phyloP scores from a whole-genome alignment of 108 stramenopile genomes.

The Conticribra weissflogii region DNA sequence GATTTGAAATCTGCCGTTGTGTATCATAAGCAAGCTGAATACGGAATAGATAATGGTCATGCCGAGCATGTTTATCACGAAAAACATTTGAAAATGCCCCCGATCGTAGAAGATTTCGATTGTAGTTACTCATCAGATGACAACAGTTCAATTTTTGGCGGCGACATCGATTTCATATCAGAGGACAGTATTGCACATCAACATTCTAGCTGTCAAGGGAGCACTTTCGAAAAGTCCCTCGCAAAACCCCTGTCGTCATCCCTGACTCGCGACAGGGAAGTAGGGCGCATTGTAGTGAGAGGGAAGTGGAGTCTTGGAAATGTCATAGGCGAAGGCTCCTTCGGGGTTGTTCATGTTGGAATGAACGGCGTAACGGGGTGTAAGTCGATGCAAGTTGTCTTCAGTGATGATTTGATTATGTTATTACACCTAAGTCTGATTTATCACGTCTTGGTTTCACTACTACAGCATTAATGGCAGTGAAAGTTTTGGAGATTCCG shows the following conservation, averaged over 20 bases:
- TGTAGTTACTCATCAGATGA: neutral
- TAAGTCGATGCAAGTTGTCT: too few relatives aligned
- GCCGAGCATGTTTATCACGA: too few relatives aligned
- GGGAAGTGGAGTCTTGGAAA: slow-evolving; percentile 92
- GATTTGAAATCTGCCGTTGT: neutral
- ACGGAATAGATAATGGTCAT: too few relatives aligned
- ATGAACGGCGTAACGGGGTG: slow-evolving; percentile 92
- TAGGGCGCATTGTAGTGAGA: too few relatives aligned
- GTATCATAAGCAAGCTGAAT: too few relatives aligned
- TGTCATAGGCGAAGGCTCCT: slow-evolving; percentile 92
- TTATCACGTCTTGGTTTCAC: neutral
- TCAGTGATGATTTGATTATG: slow-evolving; percentile 13
- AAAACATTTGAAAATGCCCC: too few relatives aligned
- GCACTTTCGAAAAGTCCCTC: neutral
- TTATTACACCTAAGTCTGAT: neutral
- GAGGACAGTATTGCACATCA: neutral
- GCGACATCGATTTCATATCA: neutral
- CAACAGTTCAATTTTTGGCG: neutral
- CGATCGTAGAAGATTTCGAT: neutral
- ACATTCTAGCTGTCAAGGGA: too few relatives aligned
- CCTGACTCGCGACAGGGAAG: slow-evolving; percentile 5
- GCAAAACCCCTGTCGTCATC: slow-evolving; percentile 14
- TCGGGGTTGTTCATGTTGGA: slow-evolving; percentile 93
- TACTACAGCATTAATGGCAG: slow-evolving; percentile 30
- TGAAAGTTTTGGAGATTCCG: slow-evolving; percentile 34